phyloP scores from a whole-genome alignment of 768 basidiomycete genomes.

The Collybia nuda region DNA sequence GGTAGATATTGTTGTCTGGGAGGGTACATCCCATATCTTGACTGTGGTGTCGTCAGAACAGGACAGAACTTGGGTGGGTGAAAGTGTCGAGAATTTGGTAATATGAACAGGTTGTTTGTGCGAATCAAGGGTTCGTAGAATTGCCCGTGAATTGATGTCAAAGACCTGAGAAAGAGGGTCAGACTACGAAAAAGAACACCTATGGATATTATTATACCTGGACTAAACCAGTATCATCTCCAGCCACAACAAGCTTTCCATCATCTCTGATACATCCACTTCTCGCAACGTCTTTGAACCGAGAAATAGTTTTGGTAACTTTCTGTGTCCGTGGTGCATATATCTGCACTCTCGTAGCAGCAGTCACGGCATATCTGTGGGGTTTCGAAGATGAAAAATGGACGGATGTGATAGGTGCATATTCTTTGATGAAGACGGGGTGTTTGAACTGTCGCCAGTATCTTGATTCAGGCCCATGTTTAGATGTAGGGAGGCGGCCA shows the following conservation, averaged over 20 bases:
- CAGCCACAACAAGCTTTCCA: constrained; percentile 93
- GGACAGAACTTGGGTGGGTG: constrained; percentile 84
- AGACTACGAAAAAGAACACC: too few relatives aligned
- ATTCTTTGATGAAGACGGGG: constrained; percentile 96
- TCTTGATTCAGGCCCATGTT: constrained; percentile 72
- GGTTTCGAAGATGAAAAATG: constrained; percentile 89
- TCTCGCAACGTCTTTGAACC: constrained; percentile 95
- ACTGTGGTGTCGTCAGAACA: constrained; percentile 97
- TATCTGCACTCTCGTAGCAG: constrained; percentile 90
- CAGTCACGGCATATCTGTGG: constrained; percentile 94
- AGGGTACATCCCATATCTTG: constrained; percentile 93
- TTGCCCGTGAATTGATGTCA: constrained; percentile 90
- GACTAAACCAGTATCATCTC: constrained; percentile 90
- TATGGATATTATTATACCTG: constrained; percentile 42
- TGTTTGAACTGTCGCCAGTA: constrained; percentile 88
- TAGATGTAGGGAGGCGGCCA: constrained; percentile 49
- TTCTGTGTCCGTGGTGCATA: constrained; percentile 97
- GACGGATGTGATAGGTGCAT: constrained; percentile 91
- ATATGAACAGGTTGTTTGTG: constrained; percentile 98
- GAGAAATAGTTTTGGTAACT: constrained; percentile 91
- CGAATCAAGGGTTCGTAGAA: constrained; percentile 87
- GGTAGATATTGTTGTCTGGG: constrained; percentile 74
- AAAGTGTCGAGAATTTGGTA: constrained; percentile 82
- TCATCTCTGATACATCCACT: constrained; percentile 88
- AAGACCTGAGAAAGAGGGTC: constrained; percentile 60